Evolutionary conservation across 2,329 filamentous ascomycete genomes (phyloP), one percentile per base, ranked within the genome.

Genomic region (Canariomyces notabilis): DNA sequence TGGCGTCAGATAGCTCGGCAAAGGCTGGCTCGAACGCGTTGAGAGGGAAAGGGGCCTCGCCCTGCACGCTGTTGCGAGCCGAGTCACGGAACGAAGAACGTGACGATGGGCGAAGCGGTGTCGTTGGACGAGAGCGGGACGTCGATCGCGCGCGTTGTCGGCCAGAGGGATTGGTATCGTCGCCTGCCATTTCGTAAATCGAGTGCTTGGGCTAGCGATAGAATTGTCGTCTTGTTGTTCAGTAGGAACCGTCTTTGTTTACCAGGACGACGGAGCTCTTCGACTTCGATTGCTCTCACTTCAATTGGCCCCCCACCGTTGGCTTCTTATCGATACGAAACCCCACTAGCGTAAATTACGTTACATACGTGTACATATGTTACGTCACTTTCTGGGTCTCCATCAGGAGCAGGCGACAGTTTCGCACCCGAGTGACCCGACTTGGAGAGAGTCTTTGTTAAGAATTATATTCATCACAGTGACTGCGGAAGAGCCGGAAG

Each of bases 1-100:
- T 90, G 48, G 87, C 85, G 66, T 98, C 93, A 8, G 88, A 86
- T 2, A 98, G 76, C 69, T 98, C 93, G 12, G 89, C 89, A 66
- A 98, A 97, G 12, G 87, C 85, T 0, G 89, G 88, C 63, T 97
- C 90, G 48, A 97, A 83, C 2, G 77, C 70, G 57, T 91, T 88
- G 50, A 97, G 80, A 0, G 89, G 89, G 49, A 83, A 82, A 4
- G 77, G 22, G 29, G 56, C 70, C 37, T 77, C 74, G 29, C 74
- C 71, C 55, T 77, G 61, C 63, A 70, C 67, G 54, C 71, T 69
- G 44, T 75, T 77, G 41, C 79, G 77, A 45, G 82, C 80, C 37
- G 83, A 87, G 50, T 89, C 87, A 61, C 88, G 87, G 53, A 96
- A 81, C 11, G 89, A 95, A 15, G 87, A 89, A 42, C 91, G 85